Base-by-base conservation (phyloP, 2,329 filamentous ascomycete species). In the Beauveria caledonica region DNA sequence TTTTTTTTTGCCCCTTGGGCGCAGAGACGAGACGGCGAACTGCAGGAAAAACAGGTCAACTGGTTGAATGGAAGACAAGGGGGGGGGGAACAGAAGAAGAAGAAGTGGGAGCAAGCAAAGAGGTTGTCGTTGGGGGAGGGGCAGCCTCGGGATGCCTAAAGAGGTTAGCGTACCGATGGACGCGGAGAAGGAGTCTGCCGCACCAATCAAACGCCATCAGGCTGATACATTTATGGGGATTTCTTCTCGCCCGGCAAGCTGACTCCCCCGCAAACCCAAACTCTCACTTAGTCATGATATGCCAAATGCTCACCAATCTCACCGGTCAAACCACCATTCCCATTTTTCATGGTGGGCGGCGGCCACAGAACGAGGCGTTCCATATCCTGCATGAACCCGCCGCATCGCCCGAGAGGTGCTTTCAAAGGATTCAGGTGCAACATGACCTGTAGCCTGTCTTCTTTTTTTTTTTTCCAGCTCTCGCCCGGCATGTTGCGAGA, bases 81-180 rank as follows among this genome's bases (percentile, higher is more conserved):
- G 11, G 36, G 17, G 10, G 23, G 25, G 15, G 25, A 10, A 29
- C n/a, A n/a, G 2, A 40, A 29, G 2, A 11, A 13, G 42, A 2
- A 27, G 11, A 15, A 40, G 33, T 33, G 29, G 50, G 19, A 52
- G 29, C n/a, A 52, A 52, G 50, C 39, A 19, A 44, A 54, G 39
- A 54, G 36, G 39, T 42, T 57, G 55, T 49, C 23, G 45, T 39
- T 58, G 44, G 42, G 36, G 42, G 42, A 36, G 53, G 27, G 52
- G 25, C 17, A 40, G 45, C 44, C 42, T 58, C 55, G 55, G 55
- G 55, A 46, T 58, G 3, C 55, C 55, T 49, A 40, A 40, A 19
- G 3, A 15, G 17, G 55, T 10, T 58, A 58, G 55, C 55, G 55
- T 40, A 33, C 15, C 45, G 55, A 58, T 58, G 53, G 52, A 27